These are phyloP conservation scores for Trametes elegans DNA, from an alignment of 768 basidiomycete species.

Conservation along the genomic window DNA sequence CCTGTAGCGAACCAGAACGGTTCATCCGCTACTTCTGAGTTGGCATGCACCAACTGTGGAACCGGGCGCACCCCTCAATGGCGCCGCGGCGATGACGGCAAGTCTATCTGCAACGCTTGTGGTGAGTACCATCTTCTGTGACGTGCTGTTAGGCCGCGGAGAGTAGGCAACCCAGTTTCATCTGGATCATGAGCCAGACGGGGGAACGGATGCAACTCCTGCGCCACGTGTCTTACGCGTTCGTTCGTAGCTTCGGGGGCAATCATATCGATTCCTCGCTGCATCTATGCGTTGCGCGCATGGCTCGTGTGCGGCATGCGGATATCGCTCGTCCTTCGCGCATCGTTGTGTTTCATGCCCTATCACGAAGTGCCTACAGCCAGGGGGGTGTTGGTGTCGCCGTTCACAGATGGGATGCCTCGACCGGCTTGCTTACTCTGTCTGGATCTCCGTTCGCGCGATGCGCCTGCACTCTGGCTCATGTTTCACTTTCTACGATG, in stretches of 20 bases:
- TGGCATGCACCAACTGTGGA: slow-evolving; percentile 67
- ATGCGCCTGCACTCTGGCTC: slow-evolving; percentile 22
- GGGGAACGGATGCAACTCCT: slow-evolving; percentile 12
- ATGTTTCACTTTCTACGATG: slow-evolving; percentile 19
- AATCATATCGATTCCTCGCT: slow-evolving; percentile 32
- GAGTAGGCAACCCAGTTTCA: slow-evolving; percentile 28
- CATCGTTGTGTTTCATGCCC: slow-evolving; percentile 14
- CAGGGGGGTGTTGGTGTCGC: slow-evolving; percentile 4
- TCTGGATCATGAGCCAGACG: slow-evolving; percentile 8
- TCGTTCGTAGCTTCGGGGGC: slow-evolving; percentile 22
- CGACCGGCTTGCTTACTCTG: slow-evolving; percentile 6
- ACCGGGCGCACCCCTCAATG: slow-evolving; percentile 81
- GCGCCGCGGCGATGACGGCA: slow-evolving; percentile 79
- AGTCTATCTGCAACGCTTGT: slow-evolving; percentile 86
- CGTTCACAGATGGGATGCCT: slow-evolving; percentile 5
- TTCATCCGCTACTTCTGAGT: slow-evolving; percentile 14
- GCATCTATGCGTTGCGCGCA: slow-evolving; percentile 23
- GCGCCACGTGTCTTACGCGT: slow-evolving; percentile 41
- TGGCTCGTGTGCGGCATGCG: slow-evolving; percentile 23
- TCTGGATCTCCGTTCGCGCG: slow-evolving; percentile 11
- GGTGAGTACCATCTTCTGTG: slow-evolving; percentile 56
- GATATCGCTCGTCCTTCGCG: slow-evolving; percentile 14
- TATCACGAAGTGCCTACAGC: slow-evolving; percentile 6
- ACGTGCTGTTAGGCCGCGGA: slow-evolving; percentile 3
- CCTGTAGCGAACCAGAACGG: slow-evolving; percentile 19